Conservation (phyloP, 768 basidiomycete species). For the Lactarius hengduanensis region DNA sequence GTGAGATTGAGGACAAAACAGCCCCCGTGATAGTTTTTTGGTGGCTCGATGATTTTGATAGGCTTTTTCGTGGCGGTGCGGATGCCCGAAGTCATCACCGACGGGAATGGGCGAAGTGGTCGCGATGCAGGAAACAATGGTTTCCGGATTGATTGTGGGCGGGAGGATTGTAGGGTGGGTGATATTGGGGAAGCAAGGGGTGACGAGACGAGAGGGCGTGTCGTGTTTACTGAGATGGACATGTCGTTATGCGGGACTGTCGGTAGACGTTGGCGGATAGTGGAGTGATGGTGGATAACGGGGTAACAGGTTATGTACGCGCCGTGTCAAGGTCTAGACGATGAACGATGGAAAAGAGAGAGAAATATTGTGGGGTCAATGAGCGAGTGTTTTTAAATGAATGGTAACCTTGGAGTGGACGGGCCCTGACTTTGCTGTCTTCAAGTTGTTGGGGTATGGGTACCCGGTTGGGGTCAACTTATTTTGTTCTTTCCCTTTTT, state of each 20-base stretch:
- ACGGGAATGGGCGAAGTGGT: conserved; percentile 74
- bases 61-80: conserved; percentile 42
- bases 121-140: conserved; percentile 66
- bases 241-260: conserved; percentile 32
- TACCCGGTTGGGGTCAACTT: conserved; percentile 2
- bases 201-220: conserved; percentile 28
- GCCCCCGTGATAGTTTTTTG: conserved; percentile 63
- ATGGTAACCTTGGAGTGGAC: background rate
- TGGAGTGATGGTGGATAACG: background rate
- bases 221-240: conserved; percentile 53
- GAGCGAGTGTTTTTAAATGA: conserved; percentile 21
- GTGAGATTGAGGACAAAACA: conserved; percentile 76
- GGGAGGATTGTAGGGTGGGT: conserved; percentile 32
- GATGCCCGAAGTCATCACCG: conserved; percentile 44
- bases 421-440: background rate
- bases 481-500: background rate
- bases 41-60: conserved; percentile 77
- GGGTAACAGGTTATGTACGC: conserved; percentile 4
- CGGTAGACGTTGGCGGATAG: conserved; percentile 43
- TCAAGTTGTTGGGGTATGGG: conserved; percentile 22
- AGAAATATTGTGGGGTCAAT: conserved; percentile 1
- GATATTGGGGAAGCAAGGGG: conserved; percentile 25
- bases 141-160: conserved; percentile 32
- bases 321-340: background rate
- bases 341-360: background rate